Percentiles rank a stretch among this genome's conserved stretches.
phyloP scores from a whole-genome alignment of 2,329 filamentous ascomycete species.

The Pestalotiopsis sp. region DNA sequence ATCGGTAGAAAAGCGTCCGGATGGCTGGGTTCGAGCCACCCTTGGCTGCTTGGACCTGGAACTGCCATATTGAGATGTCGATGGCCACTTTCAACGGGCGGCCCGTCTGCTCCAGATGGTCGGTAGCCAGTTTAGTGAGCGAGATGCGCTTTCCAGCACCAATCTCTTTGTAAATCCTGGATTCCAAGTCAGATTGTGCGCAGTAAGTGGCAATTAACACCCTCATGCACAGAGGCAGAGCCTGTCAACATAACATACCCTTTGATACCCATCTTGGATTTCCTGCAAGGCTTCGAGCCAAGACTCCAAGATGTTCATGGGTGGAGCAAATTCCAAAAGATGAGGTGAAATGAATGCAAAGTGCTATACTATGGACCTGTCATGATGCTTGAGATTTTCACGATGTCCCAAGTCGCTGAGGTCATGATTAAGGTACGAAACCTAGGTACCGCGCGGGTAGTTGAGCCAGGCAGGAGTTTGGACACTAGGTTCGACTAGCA shows the following conservation, averaged over 20 bases:
- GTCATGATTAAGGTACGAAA: neutral
- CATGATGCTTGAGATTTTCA: neutral
- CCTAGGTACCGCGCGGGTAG: neutral
- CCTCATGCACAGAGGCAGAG: conserved; percentile 13
- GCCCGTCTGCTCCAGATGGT: conserved; percentile 70
- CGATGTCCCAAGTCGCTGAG: neutral
- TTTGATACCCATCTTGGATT: conserved; percentile 64
- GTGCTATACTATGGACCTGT: neutral
- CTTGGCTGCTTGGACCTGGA: conserved; percentile 83
- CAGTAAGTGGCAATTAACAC: neutral
- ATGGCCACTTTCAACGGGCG: conserved; percentile 85
- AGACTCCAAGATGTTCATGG: neutral
- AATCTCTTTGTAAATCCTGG: conserved; percentile 87
- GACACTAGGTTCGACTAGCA: neutral
- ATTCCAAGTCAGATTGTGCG: conserved; percentile 18
- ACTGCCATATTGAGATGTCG: conserved; percentile 97
- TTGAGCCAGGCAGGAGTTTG: neutral
- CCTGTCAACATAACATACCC: conserved; percentile 45
- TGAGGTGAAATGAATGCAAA: neutral
- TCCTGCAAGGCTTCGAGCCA: conserved; percentile 2
- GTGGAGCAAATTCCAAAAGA: neutral
- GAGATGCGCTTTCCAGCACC: conserved; percentile 79
- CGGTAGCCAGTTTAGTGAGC: conserved; percentile 78
- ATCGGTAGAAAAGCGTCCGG: conserved; percentile 89
- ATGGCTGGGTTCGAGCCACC: conserved; percentile 89